phyloP scores from a whole-genome alignment of 108 stramenopile genomes.

The Mediolabrus comicus region DNA sequence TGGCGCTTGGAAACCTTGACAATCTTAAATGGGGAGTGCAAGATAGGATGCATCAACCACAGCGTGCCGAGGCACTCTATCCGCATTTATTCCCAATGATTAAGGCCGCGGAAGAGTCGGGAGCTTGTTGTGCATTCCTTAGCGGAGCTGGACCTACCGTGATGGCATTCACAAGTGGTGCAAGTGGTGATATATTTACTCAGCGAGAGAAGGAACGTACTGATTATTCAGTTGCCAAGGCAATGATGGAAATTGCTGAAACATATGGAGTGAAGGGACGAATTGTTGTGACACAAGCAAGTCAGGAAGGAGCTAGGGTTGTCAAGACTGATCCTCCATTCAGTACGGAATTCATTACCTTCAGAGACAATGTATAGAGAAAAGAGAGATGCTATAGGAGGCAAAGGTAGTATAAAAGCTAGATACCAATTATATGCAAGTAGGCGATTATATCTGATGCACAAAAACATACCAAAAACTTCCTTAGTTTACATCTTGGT shows the following conservation, averaged over 20 bases:
- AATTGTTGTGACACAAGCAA: slow-evolving; percentile 74
- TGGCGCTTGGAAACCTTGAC: slow-evolving; percentile 88
- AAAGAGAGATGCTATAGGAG: not conserved
- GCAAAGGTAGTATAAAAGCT: not conserved
- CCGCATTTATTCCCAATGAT: slow-evolving; percentile 94
- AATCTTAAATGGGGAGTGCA: slow-evolving; percentile 91
- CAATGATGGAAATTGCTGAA: slow-evolving; percentile 90
- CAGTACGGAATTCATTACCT: slow-evolving; percentile 77
- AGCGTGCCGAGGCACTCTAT: slow-evolving; percentile 90
- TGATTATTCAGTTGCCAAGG: slow-evolving; percentile 90
- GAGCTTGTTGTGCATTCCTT: slow-evolving; percentile 92
- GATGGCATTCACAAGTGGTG: slow-evolving; percentile 96
- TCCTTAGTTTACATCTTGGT: too few species aligned
- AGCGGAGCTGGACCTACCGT: slow-evolving; percentile 97
- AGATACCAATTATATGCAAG: not conserved
- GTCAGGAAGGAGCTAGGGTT: slow-evolving; percentile 83
- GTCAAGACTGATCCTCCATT: slow-evolving; percentile 86
- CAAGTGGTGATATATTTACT: slow-evolving; percentile 96
- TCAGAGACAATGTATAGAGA: slow-evolving; percentile 70
- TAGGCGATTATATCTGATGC: too few species aligned
- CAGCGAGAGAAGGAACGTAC: slow-evolving; percentile 94
- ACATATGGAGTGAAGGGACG: slow-evolving; percentile 77
- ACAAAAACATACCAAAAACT: too few species aligned
- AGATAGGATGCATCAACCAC: slow-evolving; percentile 97
- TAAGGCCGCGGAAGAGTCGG: slow-evolving; percentile 90